Percentiles rank a stretch among this genome's conserved stretches.
These are phyloP conservation scores for Pleomassaria siparia DNA, from an alignment of 2,329 filamentous ascomycete genomes.

Conservation along the genomic window DNA sequence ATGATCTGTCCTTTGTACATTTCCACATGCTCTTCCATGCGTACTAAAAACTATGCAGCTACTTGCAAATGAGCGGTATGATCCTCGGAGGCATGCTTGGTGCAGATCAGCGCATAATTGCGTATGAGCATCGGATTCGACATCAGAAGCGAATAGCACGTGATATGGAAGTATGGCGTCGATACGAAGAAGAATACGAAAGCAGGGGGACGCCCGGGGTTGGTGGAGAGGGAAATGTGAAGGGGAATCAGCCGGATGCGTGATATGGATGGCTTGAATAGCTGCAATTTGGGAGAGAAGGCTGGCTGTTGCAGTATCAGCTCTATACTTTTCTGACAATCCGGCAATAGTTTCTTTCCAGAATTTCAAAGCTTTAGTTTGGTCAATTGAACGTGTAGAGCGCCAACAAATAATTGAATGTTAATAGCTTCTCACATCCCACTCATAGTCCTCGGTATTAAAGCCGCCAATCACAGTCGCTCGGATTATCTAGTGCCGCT, in stretches of 20 bases:
- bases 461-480: constrained; percentile 4
- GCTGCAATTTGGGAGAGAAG: no score
- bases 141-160: constrained; percentile 64
- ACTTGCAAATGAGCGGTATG: constrained; percentile 84
- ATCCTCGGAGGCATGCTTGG: constrained; percentile 76
- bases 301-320: no score
- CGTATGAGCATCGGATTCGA: constrained; percentile 67
- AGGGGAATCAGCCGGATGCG: constrained; percentile 13
- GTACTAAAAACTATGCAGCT: constrained; percentile 52
- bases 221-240: constrained; percentile 35
- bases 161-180: constrained; percentile 69
- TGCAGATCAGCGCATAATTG: constrained; percentile 67
- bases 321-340: no score
- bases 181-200: constrained; percentile 63
- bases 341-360: no score
- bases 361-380: no score
- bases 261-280: constrained; percentile 1
- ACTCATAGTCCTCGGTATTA: neutral
- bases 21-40: neutral
- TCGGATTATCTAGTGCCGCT: constrained; percentile 10
- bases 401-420: no score
- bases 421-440: no score
- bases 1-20: neutral
- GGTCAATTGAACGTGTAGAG: no score
- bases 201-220: constrained; percentile 43